Base-by-base conservation (phyloP, 768 basidiomycete genomes). In the Coprinopsis cinerea region DNA sequence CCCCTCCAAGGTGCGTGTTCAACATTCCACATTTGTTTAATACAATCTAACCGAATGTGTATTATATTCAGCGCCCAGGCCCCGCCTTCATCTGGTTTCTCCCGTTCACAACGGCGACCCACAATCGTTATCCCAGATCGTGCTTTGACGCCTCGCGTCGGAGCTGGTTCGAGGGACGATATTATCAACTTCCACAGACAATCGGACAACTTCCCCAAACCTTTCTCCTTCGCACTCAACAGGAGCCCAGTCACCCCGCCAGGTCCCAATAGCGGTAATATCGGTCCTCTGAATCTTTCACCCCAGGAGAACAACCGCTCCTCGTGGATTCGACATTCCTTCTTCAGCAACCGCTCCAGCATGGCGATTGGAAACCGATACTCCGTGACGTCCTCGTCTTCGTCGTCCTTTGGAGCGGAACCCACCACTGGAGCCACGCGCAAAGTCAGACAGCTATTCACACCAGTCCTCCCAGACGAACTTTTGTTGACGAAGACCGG, bases 381-480 rank as follows among this genome's bases (percentile, higher is more conserved):
- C 57, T 74, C 74, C 6, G 68, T 71, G 22, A 52, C 66, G 13
- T 73, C 72, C 5, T 57, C 66, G 36, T 44, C 50, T 37, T 59
- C 61, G 14, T 70, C 67, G 17, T 72, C 72, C n/a, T 53, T 64
- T 48, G 64, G 68, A 32, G 48, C 60, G 32, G 61, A 51, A 30
- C 56, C 64, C 5, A 65, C 68, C 28, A 51, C 63, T 28, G 70
- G 72, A 2, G 63, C 65, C 1, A 58, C 64, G 22, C 78, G 80
- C 55, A 78, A 77, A 63, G 76, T 87, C 51, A 78, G 75, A 26
- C 86, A 87, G 59, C 47, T 76, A 1, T 90, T 87, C 61, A 71
- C 67, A 47, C 82, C 88, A 6, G 73, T 85, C 20, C 77, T 90
- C 2, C 82, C 85, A 0, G 88, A 91, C 64, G 88, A 91, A 61